phyloP scores from a whole-genome alignment of 805 yeast genomes.

The Zygosaccharomyces gambellarensis region DNA sequence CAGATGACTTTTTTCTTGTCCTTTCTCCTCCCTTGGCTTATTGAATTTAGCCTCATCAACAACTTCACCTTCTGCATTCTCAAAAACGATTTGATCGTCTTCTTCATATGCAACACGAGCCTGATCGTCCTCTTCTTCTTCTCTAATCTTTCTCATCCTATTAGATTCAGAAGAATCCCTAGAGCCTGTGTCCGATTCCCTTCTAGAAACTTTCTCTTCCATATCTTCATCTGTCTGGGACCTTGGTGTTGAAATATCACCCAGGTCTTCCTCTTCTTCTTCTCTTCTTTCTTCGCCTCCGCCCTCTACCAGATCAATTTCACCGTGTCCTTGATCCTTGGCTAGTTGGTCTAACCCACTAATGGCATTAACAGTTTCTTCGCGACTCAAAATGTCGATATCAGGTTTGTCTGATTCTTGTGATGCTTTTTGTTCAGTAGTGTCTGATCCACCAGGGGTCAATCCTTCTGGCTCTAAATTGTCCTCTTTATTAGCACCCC shows the following conservation, averaged over 20 bases:
- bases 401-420: conserved; percentile 10
- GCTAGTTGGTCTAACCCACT: conserved; percentile 12
- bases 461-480: conserved; percentile 1
- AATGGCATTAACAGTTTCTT: conserved; percentile 13
- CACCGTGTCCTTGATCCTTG: conserved; percentile 4
- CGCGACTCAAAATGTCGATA: conserved; percentile 8
- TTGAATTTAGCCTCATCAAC: conserved; percentile 48
- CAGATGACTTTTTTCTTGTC: conserved; percentile 10
- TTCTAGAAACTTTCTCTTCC: conserved; percentile 5
- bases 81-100: conserved; percentile 66
- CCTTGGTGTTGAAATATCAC: not conserved
- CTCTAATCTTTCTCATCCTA: conserved; percentile 20
- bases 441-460: conserved; percentile 6
- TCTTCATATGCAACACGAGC: conserved; percentile 54
- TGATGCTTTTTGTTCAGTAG: conserved; percentile 11
- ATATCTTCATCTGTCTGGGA: conserved; percentile 8
- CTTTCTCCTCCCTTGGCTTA: conserved; percentile 24
- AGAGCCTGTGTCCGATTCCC: conserved; percentile 7
- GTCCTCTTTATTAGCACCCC: conserved; percentile 16
- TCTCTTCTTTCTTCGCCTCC: not conserved
- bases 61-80: conserved; percentile 80
- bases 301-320: conserved; percentile 5
- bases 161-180: conserved; percentile 14
- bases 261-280: not conserved
- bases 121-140: conserved; percentile 31